These are phyloP conservation scores for Babesia microti DNA, from an alignment of 169 alveolate species.

Conservation along the genomic window DNA sequence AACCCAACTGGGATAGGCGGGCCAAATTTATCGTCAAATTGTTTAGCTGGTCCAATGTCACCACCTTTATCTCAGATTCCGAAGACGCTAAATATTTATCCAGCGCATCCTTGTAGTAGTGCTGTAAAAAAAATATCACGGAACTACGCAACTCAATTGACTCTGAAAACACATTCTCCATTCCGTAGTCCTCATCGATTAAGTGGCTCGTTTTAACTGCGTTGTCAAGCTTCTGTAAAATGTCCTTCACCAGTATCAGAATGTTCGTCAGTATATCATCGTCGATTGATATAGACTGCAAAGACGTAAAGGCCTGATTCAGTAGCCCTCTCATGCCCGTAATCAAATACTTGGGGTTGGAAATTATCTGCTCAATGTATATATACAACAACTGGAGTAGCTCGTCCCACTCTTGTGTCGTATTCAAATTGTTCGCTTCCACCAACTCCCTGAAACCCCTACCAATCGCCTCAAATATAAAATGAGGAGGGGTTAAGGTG, in stretches of 20 bases:
- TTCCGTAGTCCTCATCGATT: too few relatives aligned
- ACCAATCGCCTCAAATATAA: conserved; percentile 26
- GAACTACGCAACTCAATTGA: too few relatives aligned
- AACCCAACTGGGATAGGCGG: too few relatives aligned
- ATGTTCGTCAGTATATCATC: conserved; percentile 5
- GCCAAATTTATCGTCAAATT: too few relatives aligned
- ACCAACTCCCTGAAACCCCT: conserved; percentile 11
- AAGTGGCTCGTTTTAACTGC: too few relatives aligned
- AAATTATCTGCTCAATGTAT: conserved; percentile 28
- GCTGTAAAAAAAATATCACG: too few relatives aligned
- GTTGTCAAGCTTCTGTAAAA: too few relatives aligned
- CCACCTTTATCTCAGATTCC: too few relatives aligned
- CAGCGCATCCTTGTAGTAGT: too few relatives aligned
- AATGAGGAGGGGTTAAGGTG: conserved; percentile 28
- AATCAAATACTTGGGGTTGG: conserved; percentile 9
- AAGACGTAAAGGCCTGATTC: conserved; percentile 21
- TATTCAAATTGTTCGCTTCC: background rate
- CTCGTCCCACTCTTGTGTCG: conserved; percentile 25
- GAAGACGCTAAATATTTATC: too few relatives aligned
- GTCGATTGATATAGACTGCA: conserved; percentile 10
- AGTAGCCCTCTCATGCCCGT: conserved; percentile 32
- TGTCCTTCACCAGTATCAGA: conserved; percentile 31
- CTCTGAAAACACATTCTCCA: too few relatives aligned
- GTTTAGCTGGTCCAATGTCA: too few relatives aligned
- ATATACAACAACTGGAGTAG: conserved; percentile 26